phyloP scores from a whole-genome alignment of 2,329 filamentous ascomycete species.

The Talaromyces funiculosus region DNA sequence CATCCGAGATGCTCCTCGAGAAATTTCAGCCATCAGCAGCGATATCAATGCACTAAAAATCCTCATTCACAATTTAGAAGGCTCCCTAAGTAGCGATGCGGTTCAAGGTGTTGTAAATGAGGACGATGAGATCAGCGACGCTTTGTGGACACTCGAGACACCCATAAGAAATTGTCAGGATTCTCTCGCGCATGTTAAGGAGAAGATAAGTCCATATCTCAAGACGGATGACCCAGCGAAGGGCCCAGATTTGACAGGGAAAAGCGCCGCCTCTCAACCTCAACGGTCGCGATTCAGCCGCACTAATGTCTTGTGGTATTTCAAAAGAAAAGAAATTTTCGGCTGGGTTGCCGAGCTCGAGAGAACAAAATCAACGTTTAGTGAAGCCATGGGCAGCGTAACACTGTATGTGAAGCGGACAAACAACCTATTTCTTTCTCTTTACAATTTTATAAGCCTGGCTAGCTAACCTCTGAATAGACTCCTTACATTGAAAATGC shows the following conservation, averaged over 20 bases:
- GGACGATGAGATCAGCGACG: background rate
- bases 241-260: background rate
- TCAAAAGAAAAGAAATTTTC: background rate
- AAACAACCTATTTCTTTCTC: background rate
- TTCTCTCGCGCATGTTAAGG: background rate
- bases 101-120: background rate
- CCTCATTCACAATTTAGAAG: background rate
- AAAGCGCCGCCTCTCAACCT: background rate
- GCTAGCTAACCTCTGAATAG: too few species aligned
- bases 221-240: background rate
- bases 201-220: background rate
- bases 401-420: background rate
- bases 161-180: background rate
- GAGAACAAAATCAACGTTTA: background rate
- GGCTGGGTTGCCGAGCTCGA: background rate
- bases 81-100: background rate
- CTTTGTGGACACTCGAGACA: background rate
- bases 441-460: background rate
- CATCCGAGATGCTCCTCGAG: background rate
- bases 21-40: background rate
- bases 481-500: background rate
- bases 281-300: background rate
- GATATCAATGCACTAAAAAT: background rate
- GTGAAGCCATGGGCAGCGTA: background rate
- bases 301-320: background rate